Conservation (phyloP, 805 yeast genomes). For the Metschnikowia amazonensis region DNA sequence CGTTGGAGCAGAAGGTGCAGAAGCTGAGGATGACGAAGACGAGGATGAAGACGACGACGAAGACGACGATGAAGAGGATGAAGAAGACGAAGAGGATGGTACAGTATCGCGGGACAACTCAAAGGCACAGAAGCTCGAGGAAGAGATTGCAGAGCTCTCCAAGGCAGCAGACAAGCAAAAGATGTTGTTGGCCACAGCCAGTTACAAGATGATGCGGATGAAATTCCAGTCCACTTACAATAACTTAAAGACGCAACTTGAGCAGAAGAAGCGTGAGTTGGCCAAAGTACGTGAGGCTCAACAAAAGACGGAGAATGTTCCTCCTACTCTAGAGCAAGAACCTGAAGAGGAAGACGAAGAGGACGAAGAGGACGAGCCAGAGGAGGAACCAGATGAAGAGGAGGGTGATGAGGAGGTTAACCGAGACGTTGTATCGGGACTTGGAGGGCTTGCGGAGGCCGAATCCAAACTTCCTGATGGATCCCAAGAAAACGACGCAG, state of each 20-base stretch:
- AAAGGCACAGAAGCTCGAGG: constrained; percentile 71
- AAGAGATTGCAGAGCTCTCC: constrained; percentile 82
- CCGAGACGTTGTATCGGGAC: constrained; percentile 4
- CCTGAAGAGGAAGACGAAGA: constrained; percentile 9
- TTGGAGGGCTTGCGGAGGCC: constrained; percentile 16
- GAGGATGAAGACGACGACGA: constrained; percentile 43
- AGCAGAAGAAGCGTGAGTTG: constrained; percentile 47
- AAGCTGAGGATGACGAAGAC: constrained; percentile 39
- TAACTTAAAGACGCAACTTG: constrained; percentile 76
- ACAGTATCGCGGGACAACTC: constrained; percentile 41
- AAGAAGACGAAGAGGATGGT: constrained; percentile 50
- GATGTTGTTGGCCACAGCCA: constrained; percentile 65
- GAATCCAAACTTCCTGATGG: neutral
- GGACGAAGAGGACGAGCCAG: constrained; percentile 11
- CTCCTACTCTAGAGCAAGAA: neutral
- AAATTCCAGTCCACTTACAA: constrained; percentile 79
- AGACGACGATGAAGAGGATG: constrained; percentile 47
- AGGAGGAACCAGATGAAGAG: constrained; percentile 9
- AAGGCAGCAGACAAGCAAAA: constrained; percentile 70
- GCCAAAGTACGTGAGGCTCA: constrained; percentile 18
- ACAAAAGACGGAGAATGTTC: constrained; percentile 10
- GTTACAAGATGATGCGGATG: constrained; percentile 80
- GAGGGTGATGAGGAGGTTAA: constrained; percentile 7
- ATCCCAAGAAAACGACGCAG: constrained; percentile 27
- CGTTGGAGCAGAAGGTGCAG: constrained; percentile 5